phyloP scores from a whole-genome alignment of 768 basidiomycete species.

The Xerocomus potaroensis region DNA sequence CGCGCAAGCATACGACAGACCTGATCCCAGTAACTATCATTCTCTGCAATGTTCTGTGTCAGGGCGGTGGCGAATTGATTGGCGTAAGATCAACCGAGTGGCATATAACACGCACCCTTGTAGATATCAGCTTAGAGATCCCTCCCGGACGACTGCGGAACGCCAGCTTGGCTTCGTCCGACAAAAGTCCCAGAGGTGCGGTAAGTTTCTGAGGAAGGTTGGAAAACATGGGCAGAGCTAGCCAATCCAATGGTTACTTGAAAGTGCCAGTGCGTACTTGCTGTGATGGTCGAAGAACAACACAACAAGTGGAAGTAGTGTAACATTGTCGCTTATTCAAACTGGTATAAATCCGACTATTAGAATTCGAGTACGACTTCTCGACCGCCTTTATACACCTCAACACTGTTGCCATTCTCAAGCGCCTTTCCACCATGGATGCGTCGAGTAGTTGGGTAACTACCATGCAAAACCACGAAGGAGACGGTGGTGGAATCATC shows the following conservation, averaged over 20 bases:
- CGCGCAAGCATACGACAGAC: constrained; percentile 36
- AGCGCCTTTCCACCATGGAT: constrained; percentile 8
- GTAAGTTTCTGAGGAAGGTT: constrained; percentile 69
- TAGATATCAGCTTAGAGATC: constrained; percentile 67
- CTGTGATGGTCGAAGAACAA: background rate
- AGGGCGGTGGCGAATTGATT: constrained; percentile 5
- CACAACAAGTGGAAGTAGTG: too few species aligned
- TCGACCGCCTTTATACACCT: background rate
- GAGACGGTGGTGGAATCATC: constrained; percentile 8
- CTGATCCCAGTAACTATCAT: constrained; percentile 89
- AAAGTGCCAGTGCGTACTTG: background rate
- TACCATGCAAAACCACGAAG: constrained; percentile 13
- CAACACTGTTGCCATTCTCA: background rate
- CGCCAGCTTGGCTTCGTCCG: constrained; percentile 85
- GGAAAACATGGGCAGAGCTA: constrained; percentile 48
- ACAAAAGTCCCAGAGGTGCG: constrained; percentile 72
- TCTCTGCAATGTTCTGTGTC: constrained; percentile 63
- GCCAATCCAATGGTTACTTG: background rate
- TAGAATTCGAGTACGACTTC: too few species aligned
- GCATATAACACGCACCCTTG: constrained; percentile 50
- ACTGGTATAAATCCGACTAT: too few species aligned
- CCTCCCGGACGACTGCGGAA: constrained; percentile 83
- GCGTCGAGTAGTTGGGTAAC: constrained; percentile 7
- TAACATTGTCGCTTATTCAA: too few species aligned
- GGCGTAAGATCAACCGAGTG: background rate